Conservation (phyloP, 2,329 filamentous ascomycete species). For the Apiospora kogelbergensis region DNA sequence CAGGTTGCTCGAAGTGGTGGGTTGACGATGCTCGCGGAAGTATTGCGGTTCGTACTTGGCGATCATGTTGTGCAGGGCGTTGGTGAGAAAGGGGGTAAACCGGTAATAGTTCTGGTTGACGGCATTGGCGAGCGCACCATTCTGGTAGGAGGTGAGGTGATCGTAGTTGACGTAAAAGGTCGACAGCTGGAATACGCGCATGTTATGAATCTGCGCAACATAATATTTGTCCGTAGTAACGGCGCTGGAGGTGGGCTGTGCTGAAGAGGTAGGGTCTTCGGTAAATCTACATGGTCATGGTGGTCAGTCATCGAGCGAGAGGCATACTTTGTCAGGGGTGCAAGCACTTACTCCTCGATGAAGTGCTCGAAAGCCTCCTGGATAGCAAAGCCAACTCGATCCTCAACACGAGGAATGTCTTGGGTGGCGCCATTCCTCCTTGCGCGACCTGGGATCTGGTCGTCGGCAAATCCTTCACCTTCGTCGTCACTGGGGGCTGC, state of each 20-base stretch:
- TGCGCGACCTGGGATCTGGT: conserved; percentile 57
- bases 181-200: conserved; percentile 73
- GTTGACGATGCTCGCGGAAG: conserved; percentile 88
- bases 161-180: conserved; percentile 86
- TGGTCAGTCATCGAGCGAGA: background rate
- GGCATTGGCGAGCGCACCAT: conserved; percentile 79
- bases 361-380: conserved; percentile 79
- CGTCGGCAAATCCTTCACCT: conserved; percentile 58
- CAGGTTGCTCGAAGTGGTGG: conserved; percentile 70
- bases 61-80: conserved; percentile 88
- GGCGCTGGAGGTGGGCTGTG: conserved; percentile 64
- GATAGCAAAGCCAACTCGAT: conserved; percentile 72
- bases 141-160: conserved; percentile 75
- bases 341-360: conserved; percentile 58
- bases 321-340: conserved; percentile 37
- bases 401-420: conserved; percentile 70
- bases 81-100: conserved; percentile 87
- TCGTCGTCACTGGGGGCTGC: conserved; percentile 63
- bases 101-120: conserved; percentile 92
- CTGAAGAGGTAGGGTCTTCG: conserved; percentile 66
- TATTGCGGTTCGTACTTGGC: conserved; percentile 93
- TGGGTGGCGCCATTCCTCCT: conserved; percentile 44
- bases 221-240: conserved; percentile 81
- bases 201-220: conserved; percentile 77
- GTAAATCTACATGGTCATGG: conserved; percentile 46